A percentile compares a stretch with the other conserved stretches of the same genome.
phyloP scores from a whole-genome alignment of 1,284 basidiomycete genomes.

The Sporisorium exsertum region DNA sequence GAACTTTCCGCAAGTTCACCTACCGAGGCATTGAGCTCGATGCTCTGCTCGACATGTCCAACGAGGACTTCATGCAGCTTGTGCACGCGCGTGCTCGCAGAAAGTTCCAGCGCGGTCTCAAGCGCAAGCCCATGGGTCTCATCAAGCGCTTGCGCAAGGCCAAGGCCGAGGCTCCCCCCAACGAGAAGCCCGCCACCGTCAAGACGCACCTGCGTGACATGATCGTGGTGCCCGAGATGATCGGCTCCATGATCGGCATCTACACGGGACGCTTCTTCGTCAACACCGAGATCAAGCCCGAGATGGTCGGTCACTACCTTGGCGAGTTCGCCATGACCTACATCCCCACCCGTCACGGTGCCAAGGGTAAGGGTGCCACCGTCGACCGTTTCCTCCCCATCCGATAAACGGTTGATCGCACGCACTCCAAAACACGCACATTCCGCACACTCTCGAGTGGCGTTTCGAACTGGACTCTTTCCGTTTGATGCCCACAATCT shows the following conservation, averaged over 20 bases:
- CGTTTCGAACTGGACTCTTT: conserved; percentile 12
- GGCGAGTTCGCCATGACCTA: conserved; percentile 84
- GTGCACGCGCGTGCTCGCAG: conserved; percentile 98
- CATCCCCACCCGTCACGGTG: conserved; percentile 99
- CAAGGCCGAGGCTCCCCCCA: conserved; percentile 97
- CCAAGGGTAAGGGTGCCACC: conserved; percentile 96
- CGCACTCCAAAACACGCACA: conserved; percentile 5
- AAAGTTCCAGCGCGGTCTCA: conserved; percentile 98
- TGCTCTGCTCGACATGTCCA: conserved; percentile 94
- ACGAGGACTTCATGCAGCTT: conserved; percentile 82
- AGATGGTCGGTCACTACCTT: conserved; percentile 99
- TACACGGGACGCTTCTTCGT: conserved; percentile 88
- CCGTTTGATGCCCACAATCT: conserved; percentile 5
- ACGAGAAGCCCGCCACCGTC: conserved; percentile 97
- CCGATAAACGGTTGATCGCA: conserved; percentile 72
- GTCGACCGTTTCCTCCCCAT: conserved; percentile 75
- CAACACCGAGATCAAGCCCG: conserved; percentile 85
- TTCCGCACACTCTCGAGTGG: neutral
- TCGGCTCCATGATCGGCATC: conserved; percentile 71
- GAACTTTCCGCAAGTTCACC: conserved; percentile 98
- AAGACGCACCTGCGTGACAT: conserved; percentile 99
- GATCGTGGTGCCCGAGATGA: conserved; percentile 99
- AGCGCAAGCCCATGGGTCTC: conserved; percentile 97
- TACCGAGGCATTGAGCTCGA: conserved; percentile 92
- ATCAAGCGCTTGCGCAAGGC: conserved; percentile 99